These are phyloP conservation scores for Quillaja saponaria DNA, from an alignment of 306 rosid species.

Conservation along the genomic window DNA sequence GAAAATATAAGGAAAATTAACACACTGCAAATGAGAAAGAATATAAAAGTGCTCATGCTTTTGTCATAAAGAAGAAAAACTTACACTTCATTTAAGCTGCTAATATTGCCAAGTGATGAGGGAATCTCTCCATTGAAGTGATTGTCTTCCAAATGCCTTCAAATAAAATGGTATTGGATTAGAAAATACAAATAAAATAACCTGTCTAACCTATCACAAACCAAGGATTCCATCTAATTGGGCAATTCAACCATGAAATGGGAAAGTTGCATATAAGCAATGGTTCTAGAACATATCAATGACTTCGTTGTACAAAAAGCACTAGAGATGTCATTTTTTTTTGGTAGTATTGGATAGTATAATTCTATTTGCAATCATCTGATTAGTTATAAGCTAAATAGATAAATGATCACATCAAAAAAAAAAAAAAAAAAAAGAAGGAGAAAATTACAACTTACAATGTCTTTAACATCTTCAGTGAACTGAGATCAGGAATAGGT, in stretches of 20 bases:
- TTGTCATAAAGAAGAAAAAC: conserved; percentile 31
- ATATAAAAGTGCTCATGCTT: conserved; percentile 11
- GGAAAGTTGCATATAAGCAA: not conserved
- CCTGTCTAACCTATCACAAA: conserved; percentile 14
- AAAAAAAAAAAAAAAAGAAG: not conserved
- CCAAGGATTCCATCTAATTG: conserved; percentile 31
- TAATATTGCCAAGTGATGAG: conserved; percentile 62
- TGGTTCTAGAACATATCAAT: conserved; percentile 7
- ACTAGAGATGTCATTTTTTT: conserved; percentile 11
- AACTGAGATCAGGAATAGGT: conserved; percentile 71
- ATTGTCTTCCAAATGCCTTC: conserved; percentile 85
- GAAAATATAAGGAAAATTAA: not conserved
- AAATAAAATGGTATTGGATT: conserved; percentile 25
- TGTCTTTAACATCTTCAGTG: conserved; percentile 60
- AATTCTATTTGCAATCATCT: conserved; percentile 18
- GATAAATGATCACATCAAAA: conserved; percentile 6
- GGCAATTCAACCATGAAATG: conserved; percentile 5
- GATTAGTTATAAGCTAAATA: conserved; percentile 15
- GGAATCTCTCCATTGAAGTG: conserved; percentile 78
- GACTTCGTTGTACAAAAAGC: conserved; percentile 19
- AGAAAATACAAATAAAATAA: conserved; percentile 18
- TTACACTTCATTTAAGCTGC: conserved; percentile 73
- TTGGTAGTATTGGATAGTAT: conserved; percentile 18
- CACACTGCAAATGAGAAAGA: conserved; percentile 12
- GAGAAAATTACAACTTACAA: conserved; percentile 56